Base-by-base conservation (phyloP, 345 rosid genomes). In the Hibiscus mutabilis region DNA sequence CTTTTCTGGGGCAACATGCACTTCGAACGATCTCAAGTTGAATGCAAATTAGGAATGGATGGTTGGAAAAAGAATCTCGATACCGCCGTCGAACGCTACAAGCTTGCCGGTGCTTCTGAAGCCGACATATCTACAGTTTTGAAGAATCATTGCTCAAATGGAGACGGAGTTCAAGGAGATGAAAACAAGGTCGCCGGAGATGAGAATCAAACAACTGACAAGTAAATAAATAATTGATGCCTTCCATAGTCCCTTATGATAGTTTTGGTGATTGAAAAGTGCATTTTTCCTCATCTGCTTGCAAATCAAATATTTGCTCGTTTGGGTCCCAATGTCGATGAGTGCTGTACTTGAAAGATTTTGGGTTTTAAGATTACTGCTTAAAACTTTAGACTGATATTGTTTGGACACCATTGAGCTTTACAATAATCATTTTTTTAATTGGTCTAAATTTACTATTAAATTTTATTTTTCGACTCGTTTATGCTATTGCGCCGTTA, bases 81-180 rank as follows among this genome's bases (percentile, higher is more conserved):
- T 46, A 3, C 14, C 15, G n/a, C 99, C 1, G 89, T 86, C 57
- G 92, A 90, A 73, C 91, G 92, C 68, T 94, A 90, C 65, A 84
- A 82, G 79, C 97, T 90, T 56, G 97, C 97, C 0, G 96, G 97
- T 49, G 53, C 18, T 49, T 49, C 52, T 14, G 52, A 47, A 47
- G n/a, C 52, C 18, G 6, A 47, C 71, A 86, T 95, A 68, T 79
- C 91, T 4, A 82, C 68, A 24, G 93, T 93, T 73, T 76, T 89
- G 75, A 89, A 93, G 82, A 93, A 91, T 79, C 98, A 94, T 78
- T 88, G 82, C 77, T 85, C 95, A 16, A 94, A 87, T 58, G 96
- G 76, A 77, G 85, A 83, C 15, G 80, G 85, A 13, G 60, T 42
- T 0, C 84, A 85, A 75, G 91, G 75, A 70, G 83, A 69, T n/a